Base-by-base conservation (phyloP, 345 rosid genomes). In the Brassica nigra region DNA sequence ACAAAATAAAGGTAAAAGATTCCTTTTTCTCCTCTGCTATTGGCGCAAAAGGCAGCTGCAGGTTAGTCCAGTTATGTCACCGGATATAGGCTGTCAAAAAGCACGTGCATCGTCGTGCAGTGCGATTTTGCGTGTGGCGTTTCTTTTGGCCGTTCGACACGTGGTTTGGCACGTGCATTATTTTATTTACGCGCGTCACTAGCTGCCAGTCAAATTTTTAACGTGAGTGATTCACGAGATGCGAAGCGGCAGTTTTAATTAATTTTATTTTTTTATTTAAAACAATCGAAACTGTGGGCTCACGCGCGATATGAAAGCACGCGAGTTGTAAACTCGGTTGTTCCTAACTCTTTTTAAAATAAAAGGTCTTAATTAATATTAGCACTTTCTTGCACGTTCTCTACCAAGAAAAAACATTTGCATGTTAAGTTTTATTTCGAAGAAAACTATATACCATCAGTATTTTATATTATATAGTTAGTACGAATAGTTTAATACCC, bases 31-130 rank as follows among this genome's bases (percentile, higher is more conserved):
- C 5, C 1, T 4, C 4, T 62, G 1, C 76, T 80, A 80, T 69
- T 80, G 79, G 79, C 3, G 18, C 14, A 69, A 80, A 80, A 62
- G 4, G 31, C 62, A 75, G 71, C 76, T 69, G 42, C 72, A 63
- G 33, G 67, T 30, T 63, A 11, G 7, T 42, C 81, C 79, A 29
- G 79, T 75, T 9, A n/a, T n/a, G 49, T 65, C 62, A 76, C 78
- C 67, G 68, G 77, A 37, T 76, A 68, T 77, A 74, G 62, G 8
- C 81, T 65, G 88, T 85, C 66, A 80, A 71, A 37, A 39, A 42
- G 57, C 90, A 87, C 86, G 85, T 78, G 86, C 74, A 57, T 71
- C 65, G 44, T 71, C 65, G 57, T 69, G 31, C 66, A 61, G 42
- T 70, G 67, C 55, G 62, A 52, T 34, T 62, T 33, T 63, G 57